These are phyloP conservation scores for Quercus wislizeni DNA, from an alignment of 306 rosid genomes.

Conservation along the genomic window DNA sequence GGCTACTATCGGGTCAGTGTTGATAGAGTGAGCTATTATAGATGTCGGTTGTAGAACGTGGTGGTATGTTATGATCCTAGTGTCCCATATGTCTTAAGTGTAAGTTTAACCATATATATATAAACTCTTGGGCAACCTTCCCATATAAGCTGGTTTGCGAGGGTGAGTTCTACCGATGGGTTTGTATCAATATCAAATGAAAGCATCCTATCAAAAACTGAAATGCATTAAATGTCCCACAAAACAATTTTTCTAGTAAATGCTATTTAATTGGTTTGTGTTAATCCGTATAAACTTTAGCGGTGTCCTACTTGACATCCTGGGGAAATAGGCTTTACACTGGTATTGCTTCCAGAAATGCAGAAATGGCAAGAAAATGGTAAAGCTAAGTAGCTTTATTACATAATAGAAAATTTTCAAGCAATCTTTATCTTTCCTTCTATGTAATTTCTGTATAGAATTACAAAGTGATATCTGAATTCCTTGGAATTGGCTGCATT, in stretches of 20 bases:
- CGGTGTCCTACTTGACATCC: background rate
- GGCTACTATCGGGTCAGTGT: too few species aligned
- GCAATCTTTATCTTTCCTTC: background rate
- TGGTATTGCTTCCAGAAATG: background rate
- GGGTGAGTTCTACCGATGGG: too few species aligned
- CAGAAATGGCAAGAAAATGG: background rate
- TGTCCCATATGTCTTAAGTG: too few species aligned
- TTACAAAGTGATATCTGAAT: background rate
- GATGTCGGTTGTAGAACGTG: too few species aligned
- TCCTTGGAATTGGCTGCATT: background rate
- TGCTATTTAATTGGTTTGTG: background rate
- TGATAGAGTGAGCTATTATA: too few species aligned
- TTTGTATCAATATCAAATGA: background rate
- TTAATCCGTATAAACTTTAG: background rate
- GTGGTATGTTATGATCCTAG: too few species aligned
- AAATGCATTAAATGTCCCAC: background rate
- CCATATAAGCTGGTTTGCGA: too few species aligned
- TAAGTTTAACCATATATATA: too few species aligned
- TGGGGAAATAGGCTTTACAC: background rate
- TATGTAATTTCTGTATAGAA: background rate
- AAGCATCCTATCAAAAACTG: background rate
- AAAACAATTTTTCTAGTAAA: background rate
- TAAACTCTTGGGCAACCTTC: too few species aligned
- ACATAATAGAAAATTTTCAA: background rate
- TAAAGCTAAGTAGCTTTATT: background rate